phyloP scores from a whole-genome alignment of 495 filamentous ascomycete genomes.

The Corynascus novoguineensis region DNA sequence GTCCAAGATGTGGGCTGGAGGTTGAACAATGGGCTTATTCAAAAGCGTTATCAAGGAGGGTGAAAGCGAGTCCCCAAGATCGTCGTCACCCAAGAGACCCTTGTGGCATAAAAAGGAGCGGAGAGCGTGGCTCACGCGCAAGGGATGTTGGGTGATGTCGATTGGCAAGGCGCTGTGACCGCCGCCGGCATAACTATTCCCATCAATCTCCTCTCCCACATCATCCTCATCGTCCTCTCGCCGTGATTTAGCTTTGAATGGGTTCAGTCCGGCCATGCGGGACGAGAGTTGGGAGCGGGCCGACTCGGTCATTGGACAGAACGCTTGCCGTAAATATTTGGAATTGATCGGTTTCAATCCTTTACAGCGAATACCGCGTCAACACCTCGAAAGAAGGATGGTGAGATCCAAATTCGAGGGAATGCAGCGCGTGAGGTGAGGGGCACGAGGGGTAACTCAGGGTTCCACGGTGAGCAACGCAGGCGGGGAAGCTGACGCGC shows the following conservation, averaged over 20 bases:
- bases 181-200: constrained; percentile 42
- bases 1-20: constrained; percentile 39
- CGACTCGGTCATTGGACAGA: background rate
- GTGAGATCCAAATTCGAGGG: too few relatives aligned
- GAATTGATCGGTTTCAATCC: too few relatives aligned
- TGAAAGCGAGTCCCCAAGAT: constrained; percentile 16
- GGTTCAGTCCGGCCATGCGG: constrained; percentile 19
- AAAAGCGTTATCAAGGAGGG: constrained; percentile 29
- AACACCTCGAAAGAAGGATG: too few relatives aligned
- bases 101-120: constrained; percentile 40
- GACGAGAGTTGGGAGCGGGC: background rate
- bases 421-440: too few relatives aligned
- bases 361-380: too few relatives aligned
- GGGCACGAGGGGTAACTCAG: too few relatives aligned
- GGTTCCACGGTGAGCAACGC: too few relatives aligned
- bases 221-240: constrained; percentile 44
- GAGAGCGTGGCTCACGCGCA: constrained; percentile 45
- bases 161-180: constrained; percentile 40
- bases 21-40: constrained; percentile 40
- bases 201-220: constrained; percentile 42
- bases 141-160: constrained; percentile 35
- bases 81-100: constrained; percentile 33
- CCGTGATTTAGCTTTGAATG: constrained; percentile 15
- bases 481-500: too few relatives aligned
- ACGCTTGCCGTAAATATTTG: too few relatives aligned